Evolutionary conservation across 805 yeast genomes (phyloP).

Genomic region (Pichia heedii): DNA sequence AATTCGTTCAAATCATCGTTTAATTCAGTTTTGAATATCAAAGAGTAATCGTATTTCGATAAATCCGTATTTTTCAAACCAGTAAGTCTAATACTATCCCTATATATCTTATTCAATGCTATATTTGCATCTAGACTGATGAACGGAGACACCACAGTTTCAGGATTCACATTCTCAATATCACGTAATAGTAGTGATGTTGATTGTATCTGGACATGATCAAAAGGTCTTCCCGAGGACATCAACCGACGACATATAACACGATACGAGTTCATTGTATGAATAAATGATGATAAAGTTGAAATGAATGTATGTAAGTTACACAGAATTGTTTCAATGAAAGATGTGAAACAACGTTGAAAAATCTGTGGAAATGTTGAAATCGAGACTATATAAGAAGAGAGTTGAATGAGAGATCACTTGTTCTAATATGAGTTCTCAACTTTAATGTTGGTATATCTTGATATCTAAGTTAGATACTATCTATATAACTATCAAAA

Average conservation of each 20-base stretch:
- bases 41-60: conserved; percentile 14
- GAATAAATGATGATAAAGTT: too few species aligned
- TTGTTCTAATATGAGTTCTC: too few species aligned
- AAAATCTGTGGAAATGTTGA: too few species aligned
- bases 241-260: neutral
- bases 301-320: too few species aligned
- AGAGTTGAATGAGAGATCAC: too few species aligned
- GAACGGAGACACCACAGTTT: conserved; percentile 8
- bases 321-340: too few species aligned
- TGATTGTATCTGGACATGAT: neutral
- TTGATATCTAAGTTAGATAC: too few species aligned
- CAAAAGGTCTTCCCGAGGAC: conserved; percentile 6
- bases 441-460: too few species aligned
- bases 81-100: neutral
- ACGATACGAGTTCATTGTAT: too few species aligned
- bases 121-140: conserved; percentile 9
- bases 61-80: neutral
- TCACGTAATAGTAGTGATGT: neutral
- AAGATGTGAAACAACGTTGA: too few species aligned
- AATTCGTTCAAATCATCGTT: conserved; percentile 10
- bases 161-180: conserved; percentile 1
- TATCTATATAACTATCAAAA: too few species aligned
- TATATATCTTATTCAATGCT: conserved; percentile 12
- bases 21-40: neutral
- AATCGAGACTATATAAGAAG: too few species aligned